Evolutionary conservation across 2,329 filamentous ascomycete genomes (phyloP).

Genomic region (Stemphylium beticola): DNA sequence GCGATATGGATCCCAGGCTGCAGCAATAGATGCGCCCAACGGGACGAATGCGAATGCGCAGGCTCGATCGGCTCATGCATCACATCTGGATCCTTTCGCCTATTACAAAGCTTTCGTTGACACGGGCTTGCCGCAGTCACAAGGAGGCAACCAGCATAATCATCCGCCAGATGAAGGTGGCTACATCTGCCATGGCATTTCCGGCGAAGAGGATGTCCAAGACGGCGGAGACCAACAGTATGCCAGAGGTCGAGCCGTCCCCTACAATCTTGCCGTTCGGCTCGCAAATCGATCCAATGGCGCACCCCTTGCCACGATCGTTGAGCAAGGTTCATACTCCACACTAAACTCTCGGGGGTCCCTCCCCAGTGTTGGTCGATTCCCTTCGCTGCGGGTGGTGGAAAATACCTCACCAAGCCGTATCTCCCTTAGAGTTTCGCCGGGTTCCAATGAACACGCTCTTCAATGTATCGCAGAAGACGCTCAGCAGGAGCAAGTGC

Average conservation of each 20-base stretch:
- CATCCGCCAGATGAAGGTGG: conserved; percentile 17
- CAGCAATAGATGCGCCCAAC: conserved; percentile 11
- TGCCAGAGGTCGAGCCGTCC: conserved; percentile 23
- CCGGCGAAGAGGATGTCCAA: conserved; percentile 6
- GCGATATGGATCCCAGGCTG: conserved; percentile 16
- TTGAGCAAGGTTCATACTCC: conserved; percentile 51
- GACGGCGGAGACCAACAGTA: conserved; percentile 22
- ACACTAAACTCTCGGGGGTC: conserved; percentile 48
- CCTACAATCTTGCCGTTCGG: conserved; percentile 35
- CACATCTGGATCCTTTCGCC: conserved; percentile 25
- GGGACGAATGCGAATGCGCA: conserved; percentile 6
- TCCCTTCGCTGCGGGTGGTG: conserved; percentile 21
- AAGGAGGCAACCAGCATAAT: conserved; percentile 6
- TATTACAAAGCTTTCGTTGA: conserved; percentile 28
- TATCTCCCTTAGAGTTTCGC: conserved; percentile 20
- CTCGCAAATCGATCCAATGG: conserved; percentile 41
- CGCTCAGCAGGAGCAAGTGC: conserved; percentile 10
- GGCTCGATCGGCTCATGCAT: conserved; percentile 9
- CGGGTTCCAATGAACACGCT: conserved; percentile 24
- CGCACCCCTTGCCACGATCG: conserved; percentile 52
- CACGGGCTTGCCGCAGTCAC: conserved; percentile 7
- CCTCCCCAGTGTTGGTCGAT: conserved; percentile 26
- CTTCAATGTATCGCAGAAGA: conserved; percentile 28
- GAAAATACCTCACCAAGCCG: conserved; percentile 25
- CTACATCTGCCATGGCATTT: conserved; percentile 14